Base-by-base conservation (phyloP, 148 eudicot species). In the Rhododendron kiyosumense region DNA sequence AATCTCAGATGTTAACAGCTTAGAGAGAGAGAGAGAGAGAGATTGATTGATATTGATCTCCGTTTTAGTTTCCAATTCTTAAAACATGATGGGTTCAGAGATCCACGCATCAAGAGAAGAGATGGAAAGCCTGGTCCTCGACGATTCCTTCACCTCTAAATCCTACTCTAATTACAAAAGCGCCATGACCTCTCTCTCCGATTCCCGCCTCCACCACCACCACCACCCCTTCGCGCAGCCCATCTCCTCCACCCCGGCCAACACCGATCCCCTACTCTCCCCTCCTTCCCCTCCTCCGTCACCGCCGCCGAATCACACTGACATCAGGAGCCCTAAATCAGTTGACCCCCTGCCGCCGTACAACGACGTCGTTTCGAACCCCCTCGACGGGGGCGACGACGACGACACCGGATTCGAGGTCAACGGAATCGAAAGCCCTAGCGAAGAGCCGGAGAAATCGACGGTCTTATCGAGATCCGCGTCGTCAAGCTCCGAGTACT, bases 241-340 rank as follows among this genome's bases (percentile, higher is more conserved):
- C 18, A 82, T 87, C 73, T 63, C 45, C 38, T 79, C 89, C 79
- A 85, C 83, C 12, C 89, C 92, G 12, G 91, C 91, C 84, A 91
- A 89, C 52, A 81, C 93, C 69, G 94, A 94, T 93, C 97, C 95
- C 0, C 91, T 96, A 63, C 77, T 92, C 43, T 90, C 89, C 38
- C 92, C 92, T 18, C 81, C 89, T 34, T 91, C 91, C 18, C 82
- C 88, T 30, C 61, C 76, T 13, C 20, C 17, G 6, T 28, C 88
- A n/a, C 61, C 87, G 28, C 51, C 84, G 63, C 45, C 89, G 15
- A 63, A 57, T 5, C 86, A 85, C 67, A 83, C 45, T 4, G 84
- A 88, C 61, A 52, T 63, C 36, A 38, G 41, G 34, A 84, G 74
- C 86, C 87, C 82, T 81, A 87, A 61, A 22, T 59, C 87, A 8